Conservation (phyloP, 345 rosid genomes). For the Populus deltoides region DNA sequence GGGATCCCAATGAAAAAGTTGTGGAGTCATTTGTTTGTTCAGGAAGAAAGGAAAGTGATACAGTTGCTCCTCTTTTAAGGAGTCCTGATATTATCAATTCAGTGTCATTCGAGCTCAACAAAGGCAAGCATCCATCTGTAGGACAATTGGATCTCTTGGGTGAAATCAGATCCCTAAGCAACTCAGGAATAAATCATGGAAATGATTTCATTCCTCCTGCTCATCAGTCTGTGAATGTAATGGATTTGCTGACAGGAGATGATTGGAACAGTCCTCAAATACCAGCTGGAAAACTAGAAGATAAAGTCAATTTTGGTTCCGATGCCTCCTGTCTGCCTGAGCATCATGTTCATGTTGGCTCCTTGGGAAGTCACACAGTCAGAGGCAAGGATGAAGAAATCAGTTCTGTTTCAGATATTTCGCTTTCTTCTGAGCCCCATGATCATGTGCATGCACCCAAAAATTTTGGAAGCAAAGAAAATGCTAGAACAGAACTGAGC, state of each 20-base stretch:
- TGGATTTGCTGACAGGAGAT: conserved; percentile 53
- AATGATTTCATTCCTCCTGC: conserved; percentile 23
- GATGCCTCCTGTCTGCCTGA: conserved; percentile 16
- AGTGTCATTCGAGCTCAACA: conserved; percentile 16
- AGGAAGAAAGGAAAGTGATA: conserved; percentile 13
- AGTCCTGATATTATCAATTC: conserved; percentile 6
- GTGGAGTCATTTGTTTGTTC: conserved; percentile 25
- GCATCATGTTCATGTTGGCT: conserved; percentile 6
- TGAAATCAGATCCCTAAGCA: conserved; percentile 24
- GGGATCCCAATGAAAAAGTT: conserved; percentile 22
- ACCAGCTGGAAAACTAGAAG: conserved; percentile 33
- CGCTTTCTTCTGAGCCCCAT: background rate
- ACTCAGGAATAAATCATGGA: conserved; percentile 14
- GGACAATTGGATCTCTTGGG: conserved; percentile 29
- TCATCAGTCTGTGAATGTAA: conserved; percentile 19
- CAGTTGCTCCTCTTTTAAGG: background rate
- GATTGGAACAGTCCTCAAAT: conserved; percentile 22
- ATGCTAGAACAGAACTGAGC: conserved; percentile 13
- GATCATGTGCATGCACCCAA: background rate
- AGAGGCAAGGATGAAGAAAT: conserved; percentile 2
- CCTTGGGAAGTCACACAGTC: conserved; percentile 1
- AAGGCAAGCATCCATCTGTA: conserved; percentile 22
- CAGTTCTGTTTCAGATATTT: background rate
- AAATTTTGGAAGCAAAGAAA: conserved; percentile 1
- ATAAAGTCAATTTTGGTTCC: conserved; percentile 20